These are phyloP conservation scores for Stygiomarasmius scandens DNA, from an alignment of 1,284 basidiomycete genomes.

Conservation along the genomic window DNA sequence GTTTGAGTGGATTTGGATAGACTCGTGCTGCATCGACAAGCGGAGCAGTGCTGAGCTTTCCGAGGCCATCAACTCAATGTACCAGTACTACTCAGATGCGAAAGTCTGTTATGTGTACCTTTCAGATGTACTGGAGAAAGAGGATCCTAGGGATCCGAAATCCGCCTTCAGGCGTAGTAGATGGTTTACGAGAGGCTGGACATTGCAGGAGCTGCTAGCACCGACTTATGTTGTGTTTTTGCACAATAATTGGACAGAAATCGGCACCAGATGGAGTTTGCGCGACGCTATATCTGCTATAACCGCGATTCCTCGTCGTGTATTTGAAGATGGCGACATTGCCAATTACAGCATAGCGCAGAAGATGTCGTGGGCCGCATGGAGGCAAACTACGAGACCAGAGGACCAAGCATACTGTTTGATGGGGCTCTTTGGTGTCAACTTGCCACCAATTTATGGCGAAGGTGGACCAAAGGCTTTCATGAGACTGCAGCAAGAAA, in stretches of 20 bases:
- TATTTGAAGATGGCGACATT: background rate
- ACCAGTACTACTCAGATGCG: background rate
- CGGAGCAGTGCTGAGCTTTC: conserved; percentile 2
- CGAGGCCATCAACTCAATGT: conserved; percentile 3
- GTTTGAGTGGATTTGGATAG: background rate
- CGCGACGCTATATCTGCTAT: background rate
- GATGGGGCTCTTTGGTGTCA: background rate
- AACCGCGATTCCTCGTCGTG: background rate
- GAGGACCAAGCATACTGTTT: background rate
- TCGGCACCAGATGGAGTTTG: background rate
- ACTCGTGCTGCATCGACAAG: background rate
- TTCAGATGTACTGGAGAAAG: background rate
- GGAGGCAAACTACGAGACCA: background rate
- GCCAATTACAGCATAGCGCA: background rate
- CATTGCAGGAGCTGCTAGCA: background rate
- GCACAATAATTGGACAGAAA: background rate
- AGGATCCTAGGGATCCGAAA: background rate
- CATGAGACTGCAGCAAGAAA: background rate
- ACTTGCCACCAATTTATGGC: background rate
- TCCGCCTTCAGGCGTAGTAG: background rate
- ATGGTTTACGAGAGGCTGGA: background rate
- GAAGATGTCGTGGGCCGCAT: background rate
- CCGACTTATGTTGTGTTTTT: background rate
- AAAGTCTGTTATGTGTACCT: background rate
- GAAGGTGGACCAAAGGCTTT: background rate